Conservation (phyloP, 352 stramenopile species). For the Pythium inflatum region DNA sequence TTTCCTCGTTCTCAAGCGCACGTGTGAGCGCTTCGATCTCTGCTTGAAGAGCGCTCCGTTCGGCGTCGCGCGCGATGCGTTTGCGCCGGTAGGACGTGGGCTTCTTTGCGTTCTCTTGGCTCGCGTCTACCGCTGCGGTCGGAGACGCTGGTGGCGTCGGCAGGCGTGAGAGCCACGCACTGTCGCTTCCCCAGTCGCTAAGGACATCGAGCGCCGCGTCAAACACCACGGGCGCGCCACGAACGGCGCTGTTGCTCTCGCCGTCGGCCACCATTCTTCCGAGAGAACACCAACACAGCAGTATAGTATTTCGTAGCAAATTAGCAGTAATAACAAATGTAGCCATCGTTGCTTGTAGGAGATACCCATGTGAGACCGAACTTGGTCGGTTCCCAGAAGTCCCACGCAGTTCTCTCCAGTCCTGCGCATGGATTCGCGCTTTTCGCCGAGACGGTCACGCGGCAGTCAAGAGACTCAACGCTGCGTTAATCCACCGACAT, state of each 20-base stretch:
- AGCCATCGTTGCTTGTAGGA: background rate
- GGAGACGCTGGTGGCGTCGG: background rate
- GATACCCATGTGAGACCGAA: background rate
- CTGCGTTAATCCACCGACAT: too few species aligned
- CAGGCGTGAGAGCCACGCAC: background rate
- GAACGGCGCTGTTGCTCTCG: background rate
- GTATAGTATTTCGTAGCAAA: too few species aligned
- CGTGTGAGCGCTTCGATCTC: background rate
- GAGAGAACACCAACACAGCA: too few species aligned
- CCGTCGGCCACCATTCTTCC: constrained; percentile 6
- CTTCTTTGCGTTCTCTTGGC: background rate
- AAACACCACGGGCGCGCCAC: background rate
- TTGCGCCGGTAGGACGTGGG: constrained; percentile 12
- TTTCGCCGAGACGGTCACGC: too few species aligned
- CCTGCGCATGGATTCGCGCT: too few species aligned
- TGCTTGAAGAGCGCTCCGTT: background rate
- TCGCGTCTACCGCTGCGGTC: background rate
- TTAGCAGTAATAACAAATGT: too few species aligned
- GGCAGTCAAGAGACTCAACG: too few species aligned
- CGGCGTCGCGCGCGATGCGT: background rate
- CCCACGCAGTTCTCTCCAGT: too few species aligned
- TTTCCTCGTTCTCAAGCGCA: background rate
- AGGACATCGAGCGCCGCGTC: constrained; percentile 6
- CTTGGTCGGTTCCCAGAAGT: too few species aligned
- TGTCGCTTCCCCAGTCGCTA: constrained; percentile 12